Base-by-base conservation (phyloP, 1,139 yeast genomes). In the Saccharomyces hybrid region DNA sequence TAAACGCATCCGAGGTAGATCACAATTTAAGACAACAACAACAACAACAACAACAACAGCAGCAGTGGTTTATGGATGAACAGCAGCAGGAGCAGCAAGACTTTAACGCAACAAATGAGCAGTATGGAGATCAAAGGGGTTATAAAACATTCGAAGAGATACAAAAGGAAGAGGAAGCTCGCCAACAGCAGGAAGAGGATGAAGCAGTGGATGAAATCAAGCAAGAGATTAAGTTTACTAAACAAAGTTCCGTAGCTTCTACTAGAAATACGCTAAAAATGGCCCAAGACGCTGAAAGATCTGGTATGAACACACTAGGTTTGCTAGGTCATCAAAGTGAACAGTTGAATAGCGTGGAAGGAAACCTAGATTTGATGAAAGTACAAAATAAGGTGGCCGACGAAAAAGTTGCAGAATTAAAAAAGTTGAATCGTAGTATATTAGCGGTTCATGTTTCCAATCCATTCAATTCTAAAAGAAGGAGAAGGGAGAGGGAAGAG, bases 321-420 rank as follows among this genome's bases (percentile, higher is more conserved):
- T 83, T 89, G 83, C 78, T 93, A 54, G 98, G 98, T 29, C 82
- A 93, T 23, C 99, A 95, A 71, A 84, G 95, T 55, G 97, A 90
- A 68, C 76, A 89, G 52, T 75, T 93, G 60, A 87, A 86, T 68
- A 82, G 81, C 65, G 84, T 93, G 19, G 97, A 91, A 68, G 83
- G 82, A 62, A 85, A 84, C 62, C 73, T 93, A 62, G 81, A 88
- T 55, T 73, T 87, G 55, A 88, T 95, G 48, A 88, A 84, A 57
- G 84, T 90, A 2, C 97, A 90, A 68, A 88, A 89, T 58, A 78
- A 83, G 62, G 80, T 87, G 56, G 96, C 96, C 6, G 90, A 86
- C 60, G 88, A 84, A 53, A 88, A 88, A 70, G 95, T 93, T 44
- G 80, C 80, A 53, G 95, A 90, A 66, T 79, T 93, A 64, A 81